These are phyloP conservation scores for Cytospora chrysosperma DNA, from an alignment of 2,329 filamentous ascomycete genomes.

Conservation along the genomic window DNA sequence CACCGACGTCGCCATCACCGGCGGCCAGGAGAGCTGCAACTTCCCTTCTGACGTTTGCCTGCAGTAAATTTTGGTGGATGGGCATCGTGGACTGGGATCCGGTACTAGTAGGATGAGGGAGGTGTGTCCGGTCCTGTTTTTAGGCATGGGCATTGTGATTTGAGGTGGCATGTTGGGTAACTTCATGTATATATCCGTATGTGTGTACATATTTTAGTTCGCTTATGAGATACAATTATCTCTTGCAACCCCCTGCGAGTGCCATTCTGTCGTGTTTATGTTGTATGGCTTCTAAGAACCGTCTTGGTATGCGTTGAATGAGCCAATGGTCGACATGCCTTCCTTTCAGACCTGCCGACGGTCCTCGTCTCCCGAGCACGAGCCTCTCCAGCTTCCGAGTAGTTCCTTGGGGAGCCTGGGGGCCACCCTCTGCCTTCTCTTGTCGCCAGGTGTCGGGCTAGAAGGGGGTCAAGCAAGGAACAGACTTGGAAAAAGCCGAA, in stretches of 20 bases:
- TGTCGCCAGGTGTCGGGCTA: too few relatives aligned
- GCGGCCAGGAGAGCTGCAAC: constrained; percentile 39
- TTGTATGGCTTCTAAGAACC: background rate
- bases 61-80: background rate
- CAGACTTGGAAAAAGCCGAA: too few relatives aligned
- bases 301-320: background rate
- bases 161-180: background rate
- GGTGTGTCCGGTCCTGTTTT: background rate
- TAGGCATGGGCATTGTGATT: background rate
- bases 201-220: background rate
- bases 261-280: too few relatives aligned
- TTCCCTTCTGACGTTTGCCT: constrained; percentile 21
- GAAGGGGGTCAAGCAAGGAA: too few relatives aligned
- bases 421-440: background rate
- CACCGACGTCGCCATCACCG: constrained; percentile 48
- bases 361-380: too few relatives aligned
- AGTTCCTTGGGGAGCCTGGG: too few relatives aligned
- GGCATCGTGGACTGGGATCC: background rate
- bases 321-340: too few relatives aligned
- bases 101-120: background rate
- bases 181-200: background rate
- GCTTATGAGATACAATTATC: background rate
- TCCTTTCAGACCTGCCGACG: too few relatives aligned
- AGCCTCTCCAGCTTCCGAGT: too few relatives aligned
- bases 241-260: background rate